A percentile compares a stretch with the other conserved stretches of the same genome.
Conservation (phyloP, 306 rosid genomes). For the Cicer judaicum region DNA sequence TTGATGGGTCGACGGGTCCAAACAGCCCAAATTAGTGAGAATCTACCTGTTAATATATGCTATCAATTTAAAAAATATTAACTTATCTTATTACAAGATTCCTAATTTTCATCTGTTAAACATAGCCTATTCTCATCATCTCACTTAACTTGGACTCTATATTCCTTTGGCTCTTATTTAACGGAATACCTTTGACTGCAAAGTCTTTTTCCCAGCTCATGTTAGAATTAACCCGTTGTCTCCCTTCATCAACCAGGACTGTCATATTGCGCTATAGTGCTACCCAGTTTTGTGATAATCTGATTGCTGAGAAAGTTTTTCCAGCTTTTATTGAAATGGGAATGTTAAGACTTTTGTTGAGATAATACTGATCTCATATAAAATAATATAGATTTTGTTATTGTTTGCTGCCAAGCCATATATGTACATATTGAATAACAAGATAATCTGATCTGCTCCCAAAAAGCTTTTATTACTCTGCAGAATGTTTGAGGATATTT, state of each 20-base stretch:
- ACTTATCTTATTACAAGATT: background rate
- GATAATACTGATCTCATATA: too few species aligned
- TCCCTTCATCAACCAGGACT: background rate
- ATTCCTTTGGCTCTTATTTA: background rate
- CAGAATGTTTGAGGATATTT: slow-evolving; percentile 15
- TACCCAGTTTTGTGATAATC: too few species aligned
- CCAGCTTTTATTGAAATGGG: too few species aligned
- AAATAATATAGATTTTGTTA: background rate
- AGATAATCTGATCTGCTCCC: slow-evolving; percentile 25
- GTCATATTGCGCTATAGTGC: too few species aligned
- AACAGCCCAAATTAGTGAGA: slow-evolving; percentile 18
- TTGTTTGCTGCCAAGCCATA: slow-evolving; percentile 8
- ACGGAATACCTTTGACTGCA: background rate
- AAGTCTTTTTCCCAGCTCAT: slow-evolving; percentile 7
- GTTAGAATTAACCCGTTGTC: background rate
- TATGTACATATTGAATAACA: background rate
- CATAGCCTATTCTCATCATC: background rate
- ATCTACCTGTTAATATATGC: slow-evolving; percentile 20
- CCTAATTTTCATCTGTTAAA: background rate
- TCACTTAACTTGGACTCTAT: slow-evolving; percentile 9
- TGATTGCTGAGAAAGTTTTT: too few species aligned
- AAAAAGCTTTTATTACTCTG: slow-evolving; percentile 20
- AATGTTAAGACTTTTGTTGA: too few species aligned
- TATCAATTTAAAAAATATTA: slow-evolving; percentile 16
- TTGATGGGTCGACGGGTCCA: slow-evolving; percentile 1